Percentiles rank a stretch among this genome's conserved stretches.
Conservation (phyloP, 2,329 filamentous ascomycete species). For the Teratosphaeria viscida region DNA sequence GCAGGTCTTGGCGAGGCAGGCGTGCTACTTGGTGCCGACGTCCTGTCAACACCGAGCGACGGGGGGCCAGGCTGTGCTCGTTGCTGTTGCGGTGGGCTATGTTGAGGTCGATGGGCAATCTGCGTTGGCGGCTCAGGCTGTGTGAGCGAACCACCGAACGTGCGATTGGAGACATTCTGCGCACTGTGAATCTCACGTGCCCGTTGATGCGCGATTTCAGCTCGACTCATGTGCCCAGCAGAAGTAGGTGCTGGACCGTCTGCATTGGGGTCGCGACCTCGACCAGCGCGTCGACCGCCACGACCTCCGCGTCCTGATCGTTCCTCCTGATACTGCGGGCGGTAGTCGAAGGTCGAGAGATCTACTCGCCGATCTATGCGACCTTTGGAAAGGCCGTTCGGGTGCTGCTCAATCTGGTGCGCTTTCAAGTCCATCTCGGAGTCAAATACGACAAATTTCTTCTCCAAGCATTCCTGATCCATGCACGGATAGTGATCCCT, state of each 20-base stretch:
- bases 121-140: constrained; percentile 22
- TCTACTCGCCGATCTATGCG: constrained; percentile 79
- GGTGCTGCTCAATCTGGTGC: constrained; percentile 78
- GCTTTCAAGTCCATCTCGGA: constrained; percentile 91
- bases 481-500: constrained; percentile 78
- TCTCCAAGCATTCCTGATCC: constrained; percentile 82
- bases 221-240: constrained; percentile 69
- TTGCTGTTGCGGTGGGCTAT: constrained; percentile 18
- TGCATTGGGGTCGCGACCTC: constrained; percentile 78
- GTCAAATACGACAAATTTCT: constrained; percentile 95
- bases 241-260: constrained; percentile 68
- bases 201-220: constrained; percentile 83
- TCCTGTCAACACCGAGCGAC: constrained; percentile 14
- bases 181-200: constrained; percentile 85
- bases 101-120: constrained; percentile 9
- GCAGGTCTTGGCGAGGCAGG: constrained; percentile 23
- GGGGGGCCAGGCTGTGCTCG: constrained; percentile 18
- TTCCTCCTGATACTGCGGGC: constrained; percentile 56
- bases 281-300: constrained; percentile 42
- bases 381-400: constrained; percentile 68
- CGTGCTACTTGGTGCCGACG: constrained; percentile 24
- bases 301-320: constrained; percentile 37
- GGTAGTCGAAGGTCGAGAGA: constrained; percentile 73
- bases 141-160: constrained; percentile 76
- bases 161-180: constrained; percentile 67